phyloP scores from a whole-genome alignment of 1,284 basidiomycete genomes.

The Irpex lacteus region DNA sequence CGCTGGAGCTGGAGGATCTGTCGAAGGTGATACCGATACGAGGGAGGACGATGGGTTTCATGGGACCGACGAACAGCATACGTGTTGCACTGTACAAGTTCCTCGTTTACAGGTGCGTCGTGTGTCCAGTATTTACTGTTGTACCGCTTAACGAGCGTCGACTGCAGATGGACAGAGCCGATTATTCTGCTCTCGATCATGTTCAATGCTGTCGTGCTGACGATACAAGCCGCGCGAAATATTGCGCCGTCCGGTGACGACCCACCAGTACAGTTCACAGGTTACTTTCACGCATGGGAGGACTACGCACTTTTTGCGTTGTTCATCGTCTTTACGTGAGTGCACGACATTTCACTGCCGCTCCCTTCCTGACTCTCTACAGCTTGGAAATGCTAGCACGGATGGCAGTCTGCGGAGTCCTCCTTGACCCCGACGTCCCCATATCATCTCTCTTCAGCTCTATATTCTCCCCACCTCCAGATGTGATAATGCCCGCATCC shows the following conservation, averaged over 20 bases:
- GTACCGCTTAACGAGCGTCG: not conserved
- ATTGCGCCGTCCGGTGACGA: constrained; percentile 48
- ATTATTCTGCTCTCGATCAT: constrained; percentile 83
- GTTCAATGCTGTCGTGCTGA: constrained; percentile 79
- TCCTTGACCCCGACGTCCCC: constrained; percentile 84
- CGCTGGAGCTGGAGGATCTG: constrained; percentile 43
- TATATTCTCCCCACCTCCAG: constrained; percentile 34
- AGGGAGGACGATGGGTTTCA: constrained; percentile 77
- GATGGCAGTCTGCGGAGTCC: constrained; percentile 87
- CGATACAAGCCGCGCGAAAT: constrained; percentile 72
- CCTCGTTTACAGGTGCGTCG: constrained; percentile 63
- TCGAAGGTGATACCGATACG: constrained; percentile 55
- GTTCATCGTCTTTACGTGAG: constrained; percentile 87
- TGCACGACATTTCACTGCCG: constrained; percentile 20
- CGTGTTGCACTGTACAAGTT: constrained; percentile 65
- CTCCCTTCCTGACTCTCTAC: constrained; percentile 3
- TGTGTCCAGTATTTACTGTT: not conserved
- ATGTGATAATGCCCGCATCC: constrained; percentile 28
- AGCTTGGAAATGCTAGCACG: constrained; percentile 87
- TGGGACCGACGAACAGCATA: constrained; percentile 68
- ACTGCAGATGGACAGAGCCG: constrained; percentile 82
- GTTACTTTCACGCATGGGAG: constrained; percentile 88
- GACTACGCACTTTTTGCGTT: constrained; percentile 82
- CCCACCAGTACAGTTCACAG: constrained; percentile 36
- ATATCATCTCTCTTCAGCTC: constrained; percentile 52